Base-by-base conservation (phyloP, 768 basidiomycete genomes). In the Auricularia heimuer region DNA sequence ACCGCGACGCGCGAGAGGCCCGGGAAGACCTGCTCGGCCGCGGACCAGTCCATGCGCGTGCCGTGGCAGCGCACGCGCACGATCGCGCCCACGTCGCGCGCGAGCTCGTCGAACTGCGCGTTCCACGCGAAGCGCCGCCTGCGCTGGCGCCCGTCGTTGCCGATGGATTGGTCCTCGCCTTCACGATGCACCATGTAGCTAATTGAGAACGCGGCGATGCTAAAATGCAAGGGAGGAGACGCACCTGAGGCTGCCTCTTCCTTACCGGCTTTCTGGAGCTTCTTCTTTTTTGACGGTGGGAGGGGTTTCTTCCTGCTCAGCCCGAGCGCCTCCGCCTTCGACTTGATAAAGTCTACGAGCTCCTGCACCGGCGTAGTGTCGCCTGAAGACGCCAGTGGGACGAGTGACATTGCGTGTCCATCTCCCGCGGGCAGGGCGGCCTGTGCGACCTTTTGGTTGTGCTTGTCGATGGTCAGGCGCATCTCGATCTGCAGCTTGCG, bases 91-190 rank as follows among this genome's bases (percentile, higher is more conserved):
- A 88, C 88, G 71, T 98, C 96, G 63, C 89, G 84, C 33, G 89
- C 87, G 45, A 94, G 82, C 66, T 98, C 96, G 64, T 98, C 94
- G 64, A 87, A 92, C 62, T 95, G 91, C 47, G 82, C 75, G 64
- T 83, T 91, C 94, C 93, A 98, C 61, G 85, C 84, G 72, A 93
- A 92, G 10, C 76, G 69, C 64, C 87, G 81, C 61, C 85, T 82
- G 18, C 90, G 81, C 63, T 88, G 79, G 21, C 47, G 14, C 6
- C 47, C 47, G 21, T 51, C 47, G 16, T 51, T 3, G 6, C 21
- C 47, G 21, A 51, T 21, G 18, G 47, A 18, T 18, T 51, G 16
- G 10, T 51, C 21, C 4, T 51, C 47, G 47, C 21, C 47, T 51
- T 7, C 10, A 51, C 14, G 10, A 44, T 44, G 8, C 42, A 44